Percentiles rank a stretch among this genome's conserved stretches.
phyloP scores from a whole-genome alignment of 495 filamentous ascomycete species.

The Talaromyces proteolyticus region DNA sequence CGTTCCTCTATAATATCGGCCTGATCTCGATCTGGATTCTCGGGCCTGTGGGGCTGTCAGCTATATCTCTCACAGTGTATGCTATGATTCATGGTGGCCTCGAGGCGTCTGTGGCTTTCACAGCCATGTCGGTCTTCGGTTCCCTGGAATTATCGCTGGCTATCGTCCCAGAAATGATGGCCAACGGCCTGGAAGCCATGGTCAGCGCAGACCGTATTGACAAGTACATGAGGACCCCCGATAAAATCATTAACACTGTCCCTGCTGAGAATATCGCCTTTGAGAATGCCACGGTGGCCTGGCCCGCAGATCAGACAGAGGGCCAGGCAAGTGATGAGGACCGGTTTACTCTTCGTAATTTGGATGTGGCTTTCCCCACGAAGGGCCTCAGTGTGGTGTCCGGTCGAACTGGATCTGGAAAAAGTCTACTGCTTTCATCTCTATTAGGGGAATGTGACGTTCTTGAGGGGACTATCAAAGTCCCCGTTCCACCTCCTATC shows the following conservation, averaged over 20 bases:
- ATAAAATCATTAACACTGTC: too few relatives aligned
- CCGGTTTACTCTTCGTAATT: too few relatives aligned
- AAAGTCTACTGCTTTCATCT: too few relatives aligned
- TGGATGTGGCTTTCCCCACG: too few relatives aligned
- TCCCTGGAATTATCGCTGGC: slow-evolving; percentile 64
- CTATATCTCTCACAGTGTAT: slow-evolving; percentile 63
- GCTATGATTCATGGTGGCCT: slow-evolving; percentile 54
- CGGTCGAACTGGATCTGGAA: too few relatives aligned
- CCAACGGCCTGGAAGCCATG: slow-evolving; percentile 62
- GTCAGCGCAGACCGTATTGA: slow-evolving; percentile 71
- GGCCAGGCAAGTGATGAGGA: too few relatives aligned
- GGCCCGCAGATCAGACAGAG: too few relatives aligned
- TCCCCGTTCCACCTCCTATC: slow-evolving; percentile 26
- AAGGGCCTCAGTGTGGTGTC: too few relatives aligned
- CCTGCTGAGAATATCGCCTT: too few relatives aligned
- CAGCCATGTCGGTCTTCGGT: slow-evolving; percentile 67
- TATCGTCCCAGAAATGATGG: slow-evolving; percentile 66
- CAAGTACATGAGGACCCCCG: slow-evolving; percentile 61
- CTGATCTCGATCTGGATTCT: slow-evolving; percentile 60
- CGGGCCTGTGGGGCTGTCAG: slow-evolving; percentile 66
- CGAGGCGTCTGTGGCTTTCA: slow-evolving; percentile 72
- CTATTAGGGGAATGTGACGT: slow-evolving; percentile 55
- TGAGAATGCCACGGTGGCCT: too few relatives aligned
- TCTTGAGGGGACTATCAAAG: slow-evolving; percentile 34
- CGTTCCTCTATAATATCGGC: slow-evolving; percentile 31